Base-by-base conservation (phyloP, 2,329 filamentous ascomycete species). In the Periglandula ipomoeae region DNA sequence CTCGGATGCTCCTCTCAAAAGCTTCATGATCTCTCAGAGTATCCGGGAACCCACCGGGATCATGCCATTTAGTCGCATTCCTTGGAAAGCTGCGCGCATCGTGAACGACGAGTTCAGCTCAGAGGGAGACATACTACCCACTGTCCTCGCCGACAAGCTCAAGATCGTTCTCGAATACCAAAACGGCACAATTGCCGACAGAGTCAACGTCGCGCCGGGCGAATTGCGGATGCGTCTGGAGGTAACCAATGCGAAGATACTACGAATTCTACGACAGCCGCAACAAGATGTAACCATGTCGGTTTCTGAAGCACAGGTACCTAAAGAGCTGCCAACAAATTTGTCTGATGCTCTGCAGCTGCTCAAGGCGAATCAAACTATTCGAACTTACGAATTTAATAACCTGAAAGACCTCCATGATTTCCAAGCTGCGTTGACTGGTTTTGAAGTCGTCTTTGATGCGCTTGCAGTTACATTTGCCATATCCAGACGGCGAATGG, bases 401-500 rank as follows among this genome's bases (percentile, higher is more conserved):
- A 77, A 73, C 35, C 65, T 84, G 44, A 67, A 70, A 63, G 83
- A 90, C 56, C 71, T 96, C 10, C 89, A 95, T 62, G 70, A 73
- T 7, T 95, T 95, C 65, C 80, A 95, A 62, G 72, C 75, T 44
- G 85, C 87, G 3, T 70, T 95, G 49, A 95, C 89, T 0, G 88
- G 89, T 0, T 94, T 85, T 65, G 73, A 74, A 23, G 87, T 95
- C 15, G 68, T 85, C 7, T 89, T 84, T 56, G 85, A 89, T 61
- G 81, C 81, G 6, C 67, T 87, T 46, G 88, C 88, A 5, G 73
- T 77, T 7, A 82, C 81, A 0, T 87, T 95, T 64, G 82, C 85
- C 50, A 95, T 95, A 55, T 83, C 89, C 1, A 82, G 89, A 26
- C 81, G 87, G 44, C 80, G 87, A 55, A 93, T 90, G 84, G 87